Conservation (phyloP, 768 basidiomycete species). For the Trametes elegans region DNA sequence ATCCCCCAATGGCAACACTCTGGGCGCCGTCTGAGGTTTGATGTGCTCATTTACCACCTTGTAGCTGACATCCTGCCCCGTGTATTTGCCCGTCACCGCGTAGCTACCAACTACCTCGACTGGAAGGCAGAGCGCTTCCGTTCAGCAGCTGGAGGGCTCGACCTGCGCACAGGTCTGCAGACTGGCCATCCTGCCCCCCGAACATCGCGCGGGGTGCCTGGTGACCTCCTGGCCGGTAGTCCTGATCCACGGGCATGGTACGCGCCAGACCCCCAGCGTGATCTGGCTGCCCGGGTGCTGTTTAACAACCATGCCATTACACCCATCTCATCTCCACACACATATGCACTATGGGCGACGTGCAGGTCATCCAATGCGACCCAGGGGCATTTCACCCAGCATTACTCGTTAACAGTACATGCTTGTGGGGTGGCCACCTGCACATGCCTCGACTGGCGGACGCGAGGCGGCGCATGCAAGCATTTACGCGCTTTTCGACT, state of each 20-base stretch:
- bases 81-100: conserved; percentile 18
- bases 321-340: neutral
- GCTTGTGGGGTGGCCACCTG: conserved; percentile 11
- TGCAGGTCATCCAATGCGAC: neutral
- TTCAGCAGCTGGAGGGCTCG: neutral
- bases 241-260: too few species aligned
- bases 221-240: neutral
- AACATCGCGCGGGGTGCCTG: neutral
- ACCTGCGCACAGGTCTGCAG: neutral
- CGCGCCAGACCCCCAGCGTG: too few species aligned
- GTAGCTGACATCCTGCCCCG: conserved; percentile 23
- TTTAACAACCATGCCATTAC: too few species aligned
- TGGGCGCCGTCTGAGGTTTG: conserved; percentile 32
- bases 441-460: conserved; percentile 15
- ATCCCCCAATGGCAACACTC: conserved; percentile 27
- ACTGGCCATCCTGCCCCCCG: neutral
- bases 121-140: neutral
- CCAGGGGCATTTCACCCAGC: neutral
- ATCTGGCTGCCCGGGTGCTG: too few species aligned
- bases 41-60: conserved; percentile 26
- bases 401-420: conserved; percentile 9
- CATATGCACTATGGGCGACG: neutral
- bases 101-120: neutral
- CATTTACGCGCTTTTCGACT: conserved; percentile 18
- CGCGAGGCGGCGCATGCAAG: conserved; percentile 20